Evolutionary conservation across 2,329 filamentous ascomycete species (phyloP).

Genomic region (Fusarium odoratissimum): DNA sequence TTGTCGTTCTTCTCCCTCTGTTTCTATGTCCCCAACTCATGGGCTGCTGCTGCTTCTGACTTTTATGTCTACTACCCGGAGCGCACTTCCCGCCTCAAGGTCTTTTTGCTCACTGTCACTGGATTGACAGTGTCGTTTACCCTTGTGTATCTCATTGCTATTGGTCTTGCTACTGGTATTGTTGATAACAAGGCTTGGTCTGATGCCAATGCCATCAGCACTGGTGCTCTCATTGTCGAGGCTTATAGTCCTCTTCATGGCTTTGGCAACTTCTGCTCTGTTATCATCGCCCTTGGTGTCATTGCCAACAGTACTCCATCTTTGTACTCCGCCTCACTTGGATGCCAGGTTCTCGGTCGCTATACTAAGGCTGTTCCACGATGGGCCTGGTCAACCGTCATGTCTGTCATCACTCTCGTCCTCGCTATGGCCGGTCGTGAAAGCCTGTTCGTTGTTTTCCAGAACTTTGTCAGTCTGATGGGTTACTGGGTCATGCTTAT

Average conservation of each 20-base stretch:
- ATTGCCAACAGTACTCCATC: constrained; percentile 67
- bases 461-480: constrained; percentile 65
- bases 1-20: constrained; percentile 78
- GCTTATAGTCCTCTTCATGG: constrained; percentile 65
- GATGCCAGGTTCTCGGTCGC: constrained; percentile 69
- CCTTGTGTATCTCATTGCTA: constrained; percentile 73
- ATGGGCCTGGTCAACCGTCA: constrained; percentile 64
- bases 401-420: constrained; percentile 66
- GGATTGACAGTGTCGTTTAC: constrained; percentile 72
- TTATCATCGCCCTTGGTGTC: constrained; percentile 65
- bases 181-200: constrained; percentile 62
- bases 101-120: constrained; percentile 76
- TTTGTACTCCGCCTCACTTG: constrained; percentile 68
- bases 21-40: constrained; percentile 63
- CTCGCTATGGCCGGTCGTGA: constrained; percentile 65
- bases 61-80: constrained; percentile 84
- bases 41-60: constrained; percentile 80
- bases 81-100: constrained; percentile 65
- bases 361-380: constrained; percentile 64
- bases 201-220: constrained; percentile 61
- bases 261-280: constrained; percentile 68
- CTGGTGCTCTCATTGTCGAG: constrained; percentile 67
- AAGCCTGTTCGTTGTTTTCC: constrained; percentile 64
- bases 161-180: constrained; percentile 64
- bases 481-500: constrained; percentile 67